Evolutionary conservation across 345 rosid genomes (phyloP), one percentile per base, ranked within the genome.

Genomic region (Excoecaria agallocha): DNA sequence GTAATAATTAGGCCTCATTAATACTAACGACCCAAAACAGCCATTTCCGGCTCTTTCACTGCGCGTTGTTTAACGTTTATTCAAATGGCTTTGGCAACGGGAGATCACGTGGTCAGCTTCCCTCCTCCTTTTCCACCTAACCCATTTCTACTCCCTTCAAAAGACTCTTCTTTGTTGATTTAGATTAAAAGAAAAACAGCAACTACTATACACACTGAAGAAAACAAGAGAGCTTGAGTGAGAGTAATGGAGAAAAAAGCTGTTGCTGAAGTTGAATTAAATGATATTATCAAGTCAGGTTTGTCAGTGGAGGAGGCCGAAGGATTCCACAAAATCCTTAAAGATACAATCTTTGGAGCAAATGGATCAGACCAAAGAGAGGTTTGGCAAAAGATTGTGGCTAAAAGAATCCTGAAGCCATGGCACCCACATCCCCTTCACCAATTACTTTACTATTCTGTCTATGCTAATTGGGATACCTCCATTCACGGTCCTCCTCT

Each of bases 351-450:
- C 17, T 59, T 73, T 56, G 66, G 10, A 24, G 61, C 54, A n/a
- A 59, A 68, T 70, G 76, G 65, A 50, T 59, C 37, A 52, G 93
- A 86, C 54, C 88, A 86, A 45, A 86, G 84, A 75, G 87, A 85
- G 71, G 79, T 91, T 66, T 92, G 98, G 98, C 68, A 79, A 45
- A 77, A 71, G 76, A 60, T 92, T 80, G 84, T 90, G 68, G 80
- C 48, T 64, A 74, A 71, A 65, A 78, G 78, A 77, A 76, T 86
- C 69, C 80, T 92, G 0, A 87, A 82, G 81, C 98, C 98, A n/a
- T 86, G 85, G 75, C 86, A 88, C 71, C 93, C 97, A 3, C 93
- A 92, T 80, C 45, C 72, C 45, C 75, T 94, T 49, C 98, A 92
- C 68, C 97, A 91, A 62, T 87, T 89, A 66, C 52, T 94, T 15